Conservation (phyloP, 1,284 basidiomycete genomes). For the Rhodotorula sp. region DNA sequence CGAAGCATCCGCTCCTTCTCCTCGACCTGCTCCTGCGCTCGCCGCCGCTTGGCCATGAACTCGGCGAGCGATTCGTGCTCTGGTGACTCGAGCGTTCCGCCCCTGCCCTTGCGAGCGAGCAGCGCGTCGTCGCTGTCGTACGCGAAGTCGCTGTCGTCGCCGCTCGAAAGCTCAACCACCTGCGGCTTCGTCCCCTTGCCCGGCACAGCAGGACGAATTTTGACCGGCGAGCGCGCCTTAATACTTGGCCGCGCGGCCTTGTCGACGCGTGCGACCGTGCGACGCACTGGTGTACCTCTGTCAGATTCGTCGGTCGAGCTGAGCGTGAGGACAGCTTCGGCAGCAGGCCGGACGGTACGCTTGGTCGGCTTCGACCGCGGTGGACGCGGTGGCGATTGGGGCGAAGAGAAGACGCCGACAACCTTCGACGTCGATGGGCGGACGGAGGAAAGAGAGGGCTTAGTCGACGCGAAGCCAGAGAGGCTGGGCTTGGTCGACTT, state of each 20-base stretch:
- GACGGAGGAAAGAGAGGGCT: neutral
- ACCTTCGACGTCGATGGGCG: too few relatives aligned
- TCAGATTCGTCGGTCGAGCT: conserved; percentile 5
- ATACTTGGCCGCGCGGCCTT: neutral
- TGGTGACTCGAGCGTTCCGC: neutral
- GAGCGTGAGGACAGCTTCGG: neutral
- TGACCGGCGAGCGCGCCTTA: neutral
- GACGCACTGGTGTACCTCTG: neutral
- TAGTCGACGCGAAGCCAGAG: neutral
- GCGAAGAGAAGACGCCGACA: neutral
- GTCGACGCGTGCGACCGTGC: neutral
- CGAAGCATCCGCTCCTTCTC: neutral
- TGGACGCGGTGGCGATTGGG: neutral
- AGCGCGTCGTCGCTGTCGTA: neutral
- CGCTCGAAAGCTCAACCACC: conserved; percentile 1
- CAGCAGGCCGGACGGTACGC: neutral
- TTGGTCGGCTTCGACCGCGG: neutral
- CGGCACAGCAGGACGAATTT: neutral
- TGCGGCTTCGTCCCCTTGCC: too few relatives aligned
- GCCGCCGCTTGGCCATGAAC: neutral
- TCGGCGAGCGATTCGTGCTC: neutral
- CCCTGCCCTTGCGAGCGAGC: neutral
- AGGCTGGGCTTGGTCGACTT: neutral
- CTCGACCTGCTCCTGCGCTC: neutral
- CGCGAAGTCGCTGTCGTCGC: neutral